phyloP scores from a whole-genome alignment of 2,329 filamentous ascomycete genomes.

The Sporothrix globosa region DNA sequence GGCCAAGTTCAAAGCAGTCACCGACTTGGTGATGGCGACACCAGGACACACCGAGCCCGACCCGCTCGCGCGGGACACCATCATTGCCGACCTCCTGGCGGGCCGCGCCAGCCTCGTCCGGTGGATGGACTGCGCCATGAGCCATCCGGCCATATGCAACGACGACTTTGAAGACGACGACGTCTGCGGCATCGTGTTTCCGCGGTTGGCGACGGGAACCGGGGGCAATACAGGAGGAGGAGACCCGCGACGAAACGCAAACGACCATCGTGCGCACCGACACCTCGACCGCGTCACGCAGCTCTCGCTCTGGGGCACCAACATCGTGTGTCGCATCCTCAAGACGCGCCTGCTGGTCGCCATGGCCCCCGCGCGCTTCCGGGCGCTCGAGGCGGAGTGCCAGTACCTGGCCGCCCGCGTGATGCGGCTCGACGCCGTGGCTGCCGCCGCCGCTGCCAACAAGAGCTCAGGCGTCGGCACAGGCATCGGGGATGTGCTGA shows the following conservation, averaged over 20 bases:
- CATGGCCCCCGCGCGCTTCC: conserved; percentile 2
- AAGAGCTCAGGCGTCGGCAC: background rate
- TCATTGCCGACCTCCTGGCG: background rate
- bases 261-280: no score
- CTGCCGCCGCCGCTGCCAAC: background rate
- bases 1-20: conserved; percentile 1
- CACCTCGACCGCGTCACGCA: background rate
- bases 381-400: background rate
- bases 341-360: conserved; percentile 19
- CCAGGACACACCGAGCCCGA: background rate
- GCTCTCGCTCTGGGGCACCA: conserved; percentile 22
- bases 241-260: background rate
- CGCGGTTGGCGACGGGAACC: background rate
- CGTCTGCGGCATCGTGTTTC: conserved; percentile 11
- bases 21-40: background rate
- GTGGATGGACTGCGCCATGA: conserved; percentile 8
- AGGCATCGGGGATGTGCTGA: background rate
- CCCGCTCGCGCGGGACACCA: background rate
- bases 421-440: background rate
- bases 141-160: background rate
- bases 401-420: conserved; percentile 13
- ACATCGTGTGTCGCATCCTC: conserved; percentile 22
- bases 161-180: background rate
- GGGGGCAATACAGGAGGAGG: no score
- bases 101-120: conserved; percentile 1